Base-by-base conservation (phyloP, 164 flowering plant species). In the Magnolia officinalis region DNA sequence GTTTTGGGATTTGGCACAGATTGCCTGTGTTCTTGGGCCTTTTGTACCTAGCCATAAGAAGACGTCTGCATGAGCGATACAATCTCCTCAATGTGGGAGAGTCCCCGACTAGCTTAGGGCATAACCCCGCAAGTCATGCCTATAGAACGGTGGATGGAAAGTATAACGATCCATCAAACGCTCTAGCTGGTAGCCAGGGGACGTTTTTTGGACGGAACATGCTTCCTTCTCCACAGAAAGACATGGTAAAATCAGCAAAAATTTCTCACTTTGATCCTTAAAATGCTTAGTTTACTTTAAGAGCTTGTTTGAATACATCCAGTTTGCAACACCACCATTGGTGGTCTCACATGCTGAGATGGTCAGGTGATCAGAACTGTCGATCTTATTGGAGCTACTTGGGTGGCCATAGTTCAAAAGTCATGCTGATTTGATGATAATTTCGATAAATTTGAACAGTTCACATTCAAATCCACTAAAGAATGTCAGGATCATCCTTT, bases 131-230 rank as follows among this genome's bases (percentile, higher is more conserved):
- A 0, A 81, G 79, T 45, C 75, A 66, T 31, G 75, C 83, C 1
- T 81, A 80, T 31, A 69, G 87, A 58, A 86, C 89, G 0, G 82
- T 82, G 1, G 78, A 86, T 58, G 85, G 84, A 5, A 74, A 63
- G 26, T 86, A 64, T 49, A 84, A 82, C 37, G 84, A 86, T 74
- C 89, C 87, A 20, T 71, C 67, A 16, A 55, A 79, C 67, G 81
- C 74, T 58, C 77, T 5, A 37, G 73, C 74, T 2, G 87, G 87
- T 20, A 82, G 84, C 52, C 68, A 82, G 52, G 85, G 86, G 2
- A 78, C 82, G 19, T 83, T 87, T 70, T 82, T 87, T 63, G 89
- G 89, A 18, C 51, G 89, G 51, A 87, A 87, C 74, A 78, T 83
- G 51, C 84, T 64, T 49, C 87, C 89, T 18, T 76, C 80, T n/a